Base-by-base conservation (phyloP, 108 stramenopile genomes). In the Parietichytrium sp. region DNA sequence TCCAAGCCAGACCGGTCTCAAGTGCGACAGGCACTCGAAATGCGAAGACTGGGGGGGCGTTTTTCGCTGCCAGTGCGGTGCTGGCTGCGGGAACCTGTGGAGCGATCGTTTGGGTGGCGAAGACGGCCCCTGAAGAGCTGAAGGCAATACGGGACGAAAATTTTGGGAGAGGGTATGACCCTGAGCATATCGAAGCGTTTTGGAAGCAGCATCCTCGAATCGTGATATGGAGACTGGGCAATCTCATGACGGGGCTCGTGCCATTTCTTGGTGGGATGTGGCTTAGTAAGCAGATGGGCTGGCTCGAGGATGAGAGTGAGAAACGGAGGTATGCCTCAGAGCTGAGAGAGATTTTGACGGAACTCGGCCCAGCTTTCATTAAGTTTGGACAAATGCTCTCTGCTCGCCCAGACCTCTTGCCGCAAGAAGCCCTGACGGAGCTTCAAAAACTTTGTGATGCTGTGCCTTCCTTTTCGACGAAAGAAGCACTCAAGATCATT, bases 291-390 rank as follows among this genome's bases (percentile, higher is more conserved):
- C 72, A 86, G 49, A 18, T 84, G 6, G 78, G 79, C 61, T 79
- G 2, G 49, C 51, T 82, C 20, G 54, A 82, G 15, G 27, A 26
- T 18, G 80, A 77, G n/a, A 16, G 23, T 51, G 54, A 79, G 42
- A 51, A 54, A 82, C 54, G 83, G n/a, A 33, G 61, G 23, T 84
- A 88, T 30, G 89, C 92, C 0, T 10, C 20, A 12, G 81, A 86
- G 54, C 81, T 92, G 33, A 78, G 92, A 47, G 49, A 87, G 15
- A 89, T 93, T 10, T 83, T 95, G 52, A 92, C 93, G 15, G 85
- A 90, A 49, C 84, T 98, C 7, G 97, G 97, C 18, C 97, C 97
- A 20, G 93, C 96, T 6, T 98, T 93, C 82, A 86, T 98, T 53
- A 98, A 98, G 84, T 86, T 89, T 3, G 95, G 97, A 36, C 94